Conservation (phyloP, 2,329 filamentous ascomycete species). For the Aspergillus tubingensis region DNA sequence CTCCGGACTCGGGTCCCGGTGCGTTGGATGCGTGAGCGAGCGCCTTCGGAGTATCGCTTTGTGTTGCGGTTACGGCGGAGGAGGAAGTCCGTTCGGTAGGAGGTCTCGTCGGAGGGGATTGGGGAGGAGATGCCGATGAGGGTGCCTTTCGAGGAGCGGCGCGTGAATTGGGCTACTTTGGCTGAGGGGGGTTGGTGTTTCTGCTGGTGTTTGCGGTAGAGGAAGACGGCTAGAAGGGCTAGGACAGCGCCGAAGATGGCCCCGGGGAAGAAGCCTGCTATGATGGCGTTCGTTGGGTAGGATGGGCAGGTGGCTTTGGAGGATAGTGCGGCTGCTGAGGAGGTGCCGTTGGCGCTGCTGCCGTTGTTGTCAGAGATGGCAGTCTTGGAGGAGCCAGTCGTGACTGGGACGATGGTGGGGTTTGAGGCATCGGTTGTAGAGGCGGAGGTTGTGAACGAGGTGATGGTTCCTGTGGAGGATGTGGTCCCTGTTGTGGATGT, state of each 20-base stretch:
- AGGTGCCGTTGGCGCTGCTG: slow-evolving; percentile 14
- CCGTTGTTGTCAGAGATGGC: slow-evolving; percentile 3
- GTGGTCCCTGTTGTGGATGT: slow-evolving; percentile 13
- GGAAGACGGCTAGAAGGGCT: slow-evolving; percentile 54
- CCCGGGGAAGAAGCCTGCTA: slow-evolving; percentile 51
- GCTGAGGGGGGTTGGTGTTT: slow-evolving; percentile 18
- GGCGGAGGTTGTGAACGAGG: slow-evolving; percentile 26
- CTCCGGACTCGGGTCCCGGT: slow-evolving; percentile 41
- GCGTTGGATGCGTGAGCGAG: slow-evolving; percentile 36
- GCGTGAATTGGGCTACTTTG: slow-evolving; percentile 31
- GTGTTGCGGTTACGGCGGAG: slow-evolving; percentile 28
- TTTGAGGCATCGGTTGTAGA: slow-evolving; percentile 22
- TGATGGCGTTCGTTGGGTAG: slow-evolving; percentile 45
- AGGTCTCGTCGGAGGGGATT: slow-evolving; percentile 45
- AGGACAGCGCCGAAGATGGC: slow-evolving; percentile 50
- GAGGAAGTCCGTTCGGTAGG: slow-evolving; percentile 49
- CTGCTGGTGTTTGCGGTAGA: slow-evolving; percentile 34
- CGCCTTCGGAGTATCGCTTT: slow-evolving; percentile 26
- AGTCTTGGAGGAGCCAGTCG: neutral
- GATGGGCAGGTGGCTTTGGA: slow-evolving; percentile 32
- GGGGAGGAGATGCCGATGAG: slow-evolving; percentile 45
- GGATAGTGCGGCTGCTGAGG: slow-evolving; percentile 6
- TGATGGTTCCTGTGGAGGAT: slow-evolving; percentile 22
- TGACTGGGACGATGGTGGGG: slow-evolving; percentile 7
- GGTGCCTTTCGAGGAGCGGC: slow-evolving; percentile 35